A percentile compares a stretch with the other conserved stretches of the same genome.
Conservation (phyloP, 768 basidiomycete species). For the Lentinula guzmanii region DNA sequence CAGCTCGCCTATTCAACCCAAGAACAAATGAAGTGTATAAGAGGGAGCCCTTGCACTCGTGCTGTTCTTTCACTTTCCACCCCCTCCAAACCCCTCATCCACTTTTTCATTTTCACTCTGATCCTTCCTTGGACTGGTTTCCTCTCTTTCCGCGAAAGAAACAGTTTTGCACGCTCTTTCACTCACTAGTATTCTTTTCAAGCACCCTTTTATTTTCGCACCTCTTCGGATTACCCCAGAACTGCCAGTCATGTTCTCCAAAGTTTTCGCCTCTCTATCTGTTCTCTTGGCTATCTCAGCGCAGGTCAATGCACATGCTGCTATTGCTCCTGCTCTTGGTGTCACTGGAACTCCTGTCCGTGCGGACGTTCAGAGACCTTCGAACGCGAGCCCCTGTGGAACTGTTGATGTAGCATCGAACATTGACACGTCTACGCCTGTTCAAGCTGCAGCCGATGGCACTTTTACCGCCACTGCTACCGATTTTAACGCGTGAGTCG, state of each 20-base stretch:
- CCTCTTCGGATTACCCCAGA: neutral
- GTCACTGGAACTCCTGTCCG: conserved; percentile 12
- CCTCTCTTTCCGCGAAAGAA: conserved; percentile 7
- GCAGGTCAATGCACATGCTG: conserved; percentile 1
- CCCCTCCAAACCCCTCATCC: neutral
- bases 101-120: neutral
- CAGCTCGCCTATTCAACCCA: neutral
- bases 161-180: conserved; percentile 1
- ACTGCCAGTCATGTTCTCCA: conserved; percentile 8
- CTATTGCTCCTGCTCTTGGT: neutral
- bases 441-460: conserved; percentile 19
- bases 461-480: conserved; percentile 19
- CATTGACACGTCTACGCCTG: conserved; percentile 15
- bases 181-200: neutral
- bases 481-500: conserved; percentile 30
- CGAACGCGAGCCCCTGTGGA: conserved; percentile 12
- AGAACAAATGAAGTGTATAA: neutral
- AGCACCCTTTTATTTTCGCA: neutral
- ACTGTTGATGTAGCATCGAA: conserved; percentile 11
- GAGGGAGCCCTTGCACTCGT: neutral
- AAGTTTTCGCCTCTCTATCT: neutral
- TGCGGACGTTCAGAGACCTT: conserved; percentile 15
- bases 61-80: neutral
- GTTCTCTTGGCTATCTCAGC: neutral
- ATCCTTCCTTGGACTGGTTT: conserved; percentile 3